Evolutionary conservation across 768 basidiomycete species (phyloP).

Genomic region (Solioccasus polychromus): DNA sequence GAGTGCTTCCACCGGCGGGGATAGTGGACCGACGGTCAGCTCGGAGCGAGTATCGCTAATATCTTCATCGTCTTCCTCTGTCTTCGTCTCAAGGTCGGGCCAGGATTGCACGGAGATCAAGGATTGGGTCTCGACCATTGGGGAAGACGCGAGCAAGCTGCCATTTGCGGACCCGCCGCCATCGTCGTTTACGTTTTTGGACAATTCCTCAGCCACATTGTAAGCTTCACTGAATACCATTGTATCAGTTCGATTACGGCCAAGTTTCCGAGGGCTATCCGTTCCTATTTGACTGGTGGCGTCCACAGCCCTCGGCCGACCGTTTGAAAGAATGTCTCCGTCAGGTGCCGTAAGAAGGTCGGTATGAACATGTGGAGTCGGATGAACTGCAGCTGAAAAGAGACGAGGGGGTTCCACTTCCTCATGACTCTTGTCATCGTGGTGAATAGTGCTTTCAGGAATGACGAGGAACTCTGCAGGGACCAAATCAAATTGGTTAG

Average conservation of each 20-base stretch:
- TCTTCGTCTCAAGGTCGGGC: slow-evolving; percentile 8
- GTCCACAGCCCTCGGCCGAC: slow-evolving; percentile 22
- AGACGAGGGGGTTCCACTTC: slow-evolving; percentile 40
- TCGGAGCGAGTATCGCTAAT: slow-evolving; percentile 23
- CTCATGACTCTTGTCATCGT: slow-evolving; percentile 26
- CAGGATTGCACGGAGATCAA: slow-evolving; percentile 6
- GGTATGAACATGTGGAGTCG: slow-evolving; percentile 13
- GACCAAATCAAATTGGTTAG: slow-evolving; percentile 76
- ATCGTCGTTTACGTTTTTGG: slow-evolving; percentile 19
- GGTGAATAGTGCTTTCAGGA: slow-evolving; percentile 42
- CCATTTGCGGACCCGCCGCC: neutral
- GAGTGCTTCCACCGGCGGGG: slow-evolving; percentile 28
- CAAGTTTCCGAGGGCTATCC: slow-evolving; percentile 45
- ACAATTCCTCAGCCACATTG: slow-evolving; percentile 38
- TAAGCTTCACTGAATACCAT: slow-evolving; percentile 61
- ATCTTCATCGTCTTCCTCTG: slow-evolving; percentile 26
- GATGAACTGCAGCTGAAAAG: slow-evolving; percentile 40
- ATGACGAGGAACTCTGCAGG: slow-evolving; percentile 83
- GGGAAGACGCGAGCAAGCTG: slow-evolving; percentile 12
- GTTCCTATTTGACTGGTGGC: slow-evolving; percentile 13
- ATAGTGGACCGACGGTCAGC: slow-evolving; percentile 14
- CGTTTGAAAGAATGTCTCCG: slow-evolving; percentile 6
- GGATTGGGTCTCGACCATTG: slow-evolving; percentile 10
- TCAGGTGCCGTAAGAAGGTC: slow-evolving; percentile 12
- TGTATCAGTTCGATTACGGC: slow-evolving; percentile 66